Percentiles rank a stretch among this genome's conserved stretches.
Conservation (phyloP, 306 rosid genomes). For the Cercis canadensis region DNA sequence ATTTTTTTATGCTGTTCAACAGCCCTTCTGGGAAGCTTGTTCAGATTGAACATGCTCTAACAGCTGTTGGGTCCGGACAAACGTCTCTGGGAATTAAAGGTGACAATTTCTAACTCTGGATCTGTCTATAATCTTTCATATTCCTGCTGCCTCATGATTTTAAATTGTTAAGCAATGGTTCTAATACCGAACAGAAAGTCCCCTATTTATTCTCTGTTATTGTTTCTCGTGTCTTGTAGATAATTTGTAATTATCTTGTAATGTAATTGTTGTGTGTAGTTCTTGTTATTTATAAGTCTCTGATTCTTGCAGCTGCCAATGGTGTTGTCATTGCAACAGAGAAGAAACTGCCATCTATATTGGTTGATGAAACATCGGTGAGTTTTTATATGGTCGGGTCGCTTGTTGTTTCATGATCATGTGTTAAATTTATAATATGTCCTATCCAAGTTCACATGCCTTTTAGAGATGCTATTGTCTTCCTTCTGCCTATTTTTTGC, state of each 20-base stretch:
- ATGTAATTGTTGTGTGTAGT: neutral
- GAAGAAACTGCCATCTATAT: constrained; percentile 93
- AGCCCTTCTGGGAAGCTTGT: constrained; percentile 98
- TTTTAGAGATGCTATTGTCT: neutral
- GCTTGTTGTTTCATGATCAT: neutral
- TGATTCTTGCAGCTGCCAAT: constrained; percentile 79
- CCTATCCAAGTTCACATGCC: neutral
- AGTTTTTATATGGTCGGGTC: constrained; percentile 35
- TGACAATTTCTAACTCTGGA: constrained; percentile 26
- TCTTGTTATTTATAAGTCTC: constrained; percentile 21
- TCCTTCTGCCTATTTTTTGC: neutral
- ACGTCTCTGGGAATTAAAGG: constrained; percentile 98
- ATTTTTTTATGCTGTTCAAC: constrained; percentile 41
- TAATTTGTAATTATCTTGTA: neutral
- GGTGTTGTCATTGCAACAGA: constrained; percentile 97
- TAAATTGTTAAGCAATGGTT: neutral
- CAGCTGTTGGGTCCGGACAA: constrained; percentile 97
- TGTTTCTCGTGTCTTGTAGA: constrained; percentile 8
- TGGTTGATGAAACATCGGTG: constrained; percentile 94
- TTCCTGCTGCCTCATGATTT: constrained; percentile 5
- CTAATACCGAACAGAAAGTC: neutral
- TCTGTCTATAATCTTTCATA: constrained; percentile 19
- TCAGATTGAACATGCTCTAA: constrained; percentile 98
- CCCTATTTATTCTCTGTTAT: constrained; percentile 2
- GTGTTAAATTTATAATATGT: neutral